Evolutionary conservation across 352 stramenopile genomes (phyloP).

Genomic region (Pilasporangium apinafurcum): DNA sequence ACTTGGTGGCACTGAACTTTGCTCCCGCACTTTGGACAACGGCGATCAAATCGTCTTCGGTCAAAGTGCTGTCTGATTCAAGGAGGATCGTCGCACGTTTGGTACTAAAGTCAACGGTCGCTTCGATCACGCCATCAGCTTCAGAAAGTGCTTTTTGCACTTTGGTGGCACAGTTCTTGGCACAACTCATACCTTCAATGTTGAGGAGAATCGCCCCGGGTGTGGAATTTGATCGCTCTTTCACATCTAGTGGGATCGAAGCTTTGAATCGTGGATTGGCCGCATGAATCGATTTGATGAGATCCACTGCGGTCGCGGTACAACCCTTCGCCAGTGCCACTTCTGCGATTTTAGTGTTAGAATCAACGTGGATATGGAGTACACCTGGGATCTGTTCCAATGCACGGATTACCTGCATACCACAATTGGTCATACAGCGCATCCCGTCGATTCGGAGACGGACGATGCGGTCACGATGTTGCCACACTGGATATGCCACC

Average conservation of each 20-base stretch:
- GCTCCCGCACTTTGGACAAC: conserved; percentile 35
- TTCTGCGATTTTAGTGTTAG: conserved; percentile 68
- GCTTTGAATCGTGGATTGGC: conserved; percentile 74
- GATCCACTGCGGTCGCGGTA: conserved; percentile 77
- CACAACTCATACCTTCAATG: conserved; percentile 74
- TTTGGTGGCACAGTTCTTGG: conserved; percentile 53
- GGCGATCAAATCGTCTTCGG: conserved; percentile 60
- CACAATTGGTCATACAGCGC: conserved; percentile 87
- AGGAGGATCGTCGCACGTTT: conserved; percentile 73
- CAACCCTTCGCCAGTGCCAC: conserved; percentile 72
- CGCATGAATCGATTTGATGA: conserved; percentile 78
- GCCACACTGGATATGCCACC: conserved; percentile 75
- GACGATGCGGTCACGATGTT: conserved; percentile 76
- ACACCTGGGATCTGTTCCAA: conserved; percentile 79
- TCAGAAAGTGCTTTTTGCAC: conserved; percentile 47
- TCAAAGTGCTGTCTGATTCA: conserved; percentile 46
- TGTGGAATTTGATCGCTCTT: conserved; percentile 36
- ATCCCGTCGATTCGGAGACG: conserved; percentile 73
- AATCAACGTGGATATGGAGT: conserved; percentile 80
- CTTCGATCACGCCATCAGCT: conserved; percentile 50
- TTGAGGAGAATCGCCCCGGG: conserved; percentile 62
- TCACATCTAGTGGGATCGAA: conserved; percentile 52
- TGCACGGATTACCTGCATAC: conserved; percentile 67
- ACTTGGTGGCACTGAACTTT: conserved; percentile 52
- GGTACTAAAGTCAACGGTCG: conserved; percentile 58